phyloP scores from a whole-genome alignment of 495 filamentous ascomycete species.

The Friedmanniomyces simplex region DNA sequence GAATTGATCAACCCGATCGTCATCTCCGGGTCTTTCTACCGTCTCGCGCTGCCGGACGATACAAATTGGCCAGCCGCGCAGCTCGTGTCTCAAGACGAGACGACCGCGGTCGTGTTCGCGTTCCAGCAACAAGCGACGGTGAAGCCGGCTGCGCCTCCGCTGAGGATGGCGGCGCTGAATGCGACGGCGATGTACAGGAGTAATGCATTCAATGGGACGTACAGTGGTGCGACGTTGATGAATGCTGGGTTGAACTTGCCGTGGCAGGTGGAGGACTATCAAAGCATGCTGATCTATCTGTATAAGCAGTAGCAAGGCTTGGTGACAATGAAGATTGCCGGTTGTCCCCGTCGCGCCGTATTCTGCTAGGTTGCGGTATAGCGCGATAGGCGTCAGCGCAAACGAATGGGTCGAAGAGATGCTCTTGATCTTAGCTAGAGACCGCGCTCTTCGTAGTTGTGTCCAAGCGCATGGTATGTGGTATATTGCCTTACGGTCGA shows the following conservation, averaged over 20 bases:
- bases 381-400: too few relatives aligned
- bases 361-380: conserved; percentile 4
- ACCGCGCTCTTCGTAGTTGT: too few relatives aligned
- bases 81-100: conserved; percentile 38
- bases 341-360: too few relatives aligned
- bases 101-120: conserved; percentile 38
- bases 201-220: conserved; percentile 34
- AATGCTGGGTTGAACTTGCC: conserved; percentile 32
- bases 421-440: too few relatives aligned
- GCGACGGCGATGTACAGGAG: conserved; percentile 32
- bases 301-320: conserved; percentile 15
- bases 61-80: conserved; percentile 46
- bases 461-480: too few relatives aligned
- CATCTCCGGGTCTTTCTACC: conserved; percentile 41
- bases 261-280: conserved; percentile 14
- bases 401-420: too few relatives aligned
- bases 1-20: conserved; percentile 44
- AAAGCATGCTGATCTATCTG: conserved; percentile 17
- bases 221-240: conserved; percentile 41
- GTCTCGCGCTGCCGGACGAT: conserved; percentile 41
- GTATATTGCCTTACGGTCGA: too few relatives aligned
- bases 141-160: conserved; percentile 36
- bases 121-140: conserved; percentile 39
- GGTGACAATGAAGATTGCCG: too few relatives aligned
- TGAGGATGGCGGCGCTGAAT: conserved; percentile 40